These are phyloP conservation scores for Aspergillus neotritici DNA, from an alignment of 2,329 filamentous ascomycete species.

Conservation along the genomic window DNA sequence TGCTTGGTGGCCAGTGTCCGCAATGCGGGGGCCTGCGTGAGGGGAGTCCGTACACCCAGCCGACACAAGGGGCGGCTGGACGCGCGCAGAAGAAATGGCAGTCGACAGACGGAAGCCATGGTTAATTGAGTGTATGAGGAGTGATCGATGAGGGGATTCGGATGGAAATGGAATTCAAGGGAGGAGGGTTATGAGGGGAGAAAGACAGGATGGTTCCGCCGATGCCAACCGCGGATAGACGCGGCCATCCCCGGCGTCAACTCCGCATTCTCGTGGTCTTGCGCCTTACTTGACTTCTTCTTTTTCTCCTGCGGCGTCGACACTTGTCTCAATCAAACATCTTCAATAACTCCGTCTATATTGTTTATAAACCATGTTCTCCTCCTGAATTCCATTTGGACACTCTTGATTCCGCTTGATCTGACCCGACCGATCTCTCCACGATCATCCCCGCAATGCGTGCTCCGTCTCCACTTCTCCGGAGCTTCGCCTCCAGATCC, in stretches of 20 bases:
- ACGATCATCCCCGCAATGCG: constrained; percentile 30
- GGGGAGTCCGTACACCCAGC: constrained; percentile 19
- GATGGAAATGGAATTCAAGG: too few relatives aligned
- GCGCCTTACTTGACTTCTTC: constrained; percentile 12
- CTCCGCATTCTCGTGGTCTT: constrained; percentile 23
- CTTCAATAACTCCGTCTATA: too few relatives aligned
- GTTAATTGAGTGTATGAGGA: not conserved
- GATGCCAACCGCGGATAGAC: constrained; percentile 34
- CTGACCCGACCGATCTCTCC: not conserved
- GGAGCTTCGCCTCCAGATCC: constrained; percentile 30
- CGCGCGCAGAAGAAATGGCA: constrained; percentile 31
- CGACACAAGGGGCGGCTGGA: constrained; percentile 24
- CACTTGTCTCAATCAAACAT: not conserved
- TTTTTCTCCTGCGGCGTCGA: not conserved
- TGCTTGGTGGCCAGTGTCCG: constrained; percentile 61
- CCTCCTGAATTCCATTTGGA: not conserved
- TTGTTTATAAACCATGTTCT: too few relatives aligned
- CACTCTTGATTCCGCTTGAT: too few relatives aligned
- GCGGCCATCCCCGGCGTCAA: constrained; percentile 42
- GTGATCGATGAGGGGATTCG: too few relatives aligned
- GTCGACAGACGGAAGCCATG: constrained; percentile 28
- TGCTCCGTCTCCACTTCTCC: constrained; percentile 35
- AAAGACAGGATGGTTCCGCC: constrained; percentile 6
- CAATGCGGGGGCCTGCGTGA: constrained; percentile 28
- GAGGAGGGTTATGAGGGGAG: not conserved